These are phyloP conservation scores for Phtheirospermum japonicum DNA, from an alignment of 257 asterid species.

Conservation along the genomic window DNA sequence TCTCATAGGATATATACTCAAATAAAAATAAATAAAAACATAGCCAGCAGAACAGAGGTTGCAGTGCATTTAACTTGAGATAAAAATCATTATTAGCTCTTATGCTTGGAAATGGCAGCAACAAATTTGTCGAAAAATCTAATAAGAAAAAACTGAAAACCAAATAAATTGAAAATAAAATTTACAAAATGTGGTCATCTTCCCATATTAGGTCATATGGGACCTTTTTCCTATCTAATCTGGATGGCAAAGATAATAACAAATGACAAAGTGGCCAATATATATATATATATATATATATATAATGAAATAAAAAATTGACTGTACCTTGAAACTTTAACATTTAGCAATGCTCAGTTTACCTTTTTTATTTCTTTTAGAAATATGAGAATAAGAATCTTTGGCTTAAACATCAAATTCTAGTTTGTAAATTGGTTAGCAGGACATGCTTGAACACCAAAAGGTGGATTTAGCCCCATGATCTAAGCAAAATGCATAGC, in stretches of 20 bases:
- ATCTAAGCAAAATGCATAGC: slow-evolving; percentile 41
- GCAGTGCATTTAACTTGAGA: too few relatives aligned
- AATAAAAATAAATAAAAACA: too few relatives aligned
- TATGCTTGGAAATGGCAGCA: too few relatives aligned
- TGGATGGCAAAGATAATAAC: slow-evolving; percentile 27
- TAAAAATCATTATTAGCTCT: too few relatives aligned
- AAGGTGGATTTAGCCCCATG: slow-evolving; percentile 84
- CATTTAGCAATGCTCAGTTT: slow-evolving; percentile 10
- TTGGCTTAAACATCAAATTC: slow-evolving; percentile 67
- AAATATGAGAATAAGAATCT: slow-evolving; percentile 67
- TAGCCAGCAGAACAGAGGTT: too few relatives aligned
- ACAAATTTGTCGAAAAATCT: too few relatives aligned
- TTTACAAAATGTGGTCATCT: slow-evolving; percentile 43
- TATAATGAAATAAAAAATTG: too few relatives aligned
- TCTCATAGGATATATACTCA: too few relatives aligned
- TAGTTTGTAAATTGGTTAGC: slow-evolving; percentile 62
- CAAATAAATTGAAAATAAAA: too few relatives aligned
- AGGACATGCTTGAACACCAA: slow-evolving; percentile 43
- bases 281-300: too few relatives aligned
- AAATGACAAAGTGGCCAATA: slow-evolving; percentile 6
- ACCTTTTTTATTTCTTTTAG: slow-evolving; percentile 68
- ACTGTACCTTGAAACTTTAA: not conserved
- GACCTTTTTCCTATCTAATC: slow-evolving; percentile 49
- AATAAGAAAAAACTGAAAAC: too few relatives aligned
- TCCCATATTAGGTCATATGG: slow-evolving; percentile 66